Percentiles rank a stretch among this genome's conserved stretches.
phyloP scores from a whole-genome alignment of 2,329 filamentous ascomycete genomes.

The Penicillium capsulatum region DNA sequence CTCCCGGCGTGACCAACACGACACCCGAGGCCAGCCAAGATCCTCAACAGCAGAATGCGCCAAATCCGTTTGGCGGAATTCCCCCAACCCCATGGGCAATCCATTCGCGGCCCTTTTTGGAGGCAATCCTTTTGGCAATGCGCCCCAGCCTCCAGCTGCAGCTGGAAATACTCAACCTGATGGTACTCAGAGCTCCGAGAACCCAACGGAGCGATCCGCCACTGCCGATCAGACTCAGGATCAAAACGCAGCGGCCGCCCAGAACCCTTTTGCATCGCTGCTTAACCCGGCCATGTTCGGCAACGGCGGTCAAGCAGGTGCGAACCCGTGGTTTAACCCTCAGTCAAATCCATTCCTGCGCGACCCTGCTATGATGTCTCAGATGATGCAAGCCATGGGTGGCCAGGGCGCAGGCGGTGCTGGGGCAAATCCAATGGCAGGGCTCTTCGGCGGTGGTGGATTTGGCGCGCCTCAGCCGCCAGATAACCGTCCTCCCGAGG shows the following conservation, averaged over 20 bases:
- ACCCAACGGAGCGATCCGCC: slow-evolving; percentile 27
- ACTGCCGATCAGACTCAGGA: slow-evolving; percentile 20
- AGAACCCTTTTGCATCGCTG: slow-evolving; percentile 66
- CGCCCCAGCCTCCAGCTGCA: slow-evolving; percentile 26
- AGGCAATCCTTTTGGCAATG: slow-evolving; percentile 27
- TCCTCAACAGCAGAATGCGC: slow-evolving; percentile 34
- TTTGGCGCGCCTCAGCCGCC: slow-evolving; percentile 52
- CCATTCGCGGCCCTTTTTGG: slow-evolving; percentile 61
- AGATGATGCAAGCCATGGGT: slow-evolving; percentile 52
- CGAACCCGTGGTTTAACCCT: slow-evolving; percentile 47
- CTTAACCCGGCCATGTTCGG: slow-evolving; percentile 49
- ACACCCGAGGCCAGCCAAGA: slow-evolving; percentile 56
- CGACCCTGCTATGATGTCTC: slow-evolving; percentile 56
- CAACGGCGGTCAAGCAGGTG: slow-evolving; percentile 34
- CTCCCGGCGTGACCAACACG: slow-evolving; percentile 85
- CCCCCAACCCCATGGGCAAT: slow-evolving; percentile 18
- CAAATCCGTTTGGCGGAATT: slow-evolving; percentile 20
- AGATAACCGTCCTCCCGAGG: slow-evolving; percentile 88
- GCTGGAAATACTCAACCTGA: slow-evolving; percentile 29
- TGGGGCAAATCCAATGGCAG: slow-evolving; percentile 42
- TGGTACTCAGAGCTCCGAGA: slow-evolving; percentile 28
- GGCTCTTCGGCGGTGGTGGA: slow-evolving; percentile 46
- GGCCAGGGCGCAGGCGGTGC: slow-evolving; percentile 35
- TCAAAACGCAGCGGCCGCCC: slow-evolving; percentile 41
- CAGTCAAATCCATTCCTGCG: slow-evolving; percentile 54